Percentiles rank a stretch among this genome's conserved stretches.
Evolutionary conservation across 441 rosid genomes (phyloP).

Genomic region (Dalechampia spathulata): DNA sequence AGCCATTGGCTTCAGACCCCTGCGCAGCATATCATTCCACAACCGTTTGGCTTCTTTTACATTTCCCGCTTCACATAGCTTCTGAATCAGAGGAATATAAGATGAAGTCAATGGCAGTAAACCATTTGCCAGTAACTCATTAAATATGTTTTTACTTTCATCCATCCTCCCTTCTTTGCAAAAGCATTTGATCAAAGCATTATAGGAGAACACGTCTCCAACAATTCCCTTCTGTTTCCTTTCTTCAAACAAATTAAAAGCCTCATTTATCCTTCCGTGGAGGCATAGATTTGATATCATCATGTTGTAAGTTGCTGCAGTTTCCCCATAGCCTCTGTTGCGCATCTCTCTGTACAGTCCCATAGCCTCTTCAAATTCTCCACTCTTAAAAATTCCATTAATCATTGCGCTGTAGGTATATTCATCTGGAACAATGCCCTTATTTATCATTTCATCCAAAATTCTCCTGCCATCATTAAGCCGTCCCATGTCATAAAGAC

Average conservation of each 20-base stretch:
- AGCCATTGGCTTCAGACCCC: conserved; percentile 27
- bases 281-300: conserved; percentile 45
- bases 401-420: conserved; percentile 33
- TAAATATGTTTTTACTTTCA: conserved; percentile 27
- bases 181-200: conserved; percentile 37
- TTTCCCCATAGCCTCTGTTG: conserved; percentile 35
- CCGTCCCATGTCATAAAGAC: conserved; percentile 26
- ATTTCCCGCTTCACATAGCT: conserved; percentile 25
- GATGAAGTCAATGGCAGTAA: conserved; percentile 30
- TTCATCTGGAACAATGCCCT: conserved; percentile 33
- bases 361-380: conserved; percentile 28
- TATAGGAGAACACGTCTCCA: conserved; percentile 37
- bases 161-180: conserved; percentile 37
- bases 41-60: conserved; percentile 24
- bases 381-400: conserved; percentile 25
- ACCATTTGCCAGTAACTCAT: conserved; percentile 37
- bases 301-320: conserved; percentile 37
- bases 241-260: conserved; percentile 36
- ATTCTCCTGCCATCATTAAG: conserved; percentile 31
- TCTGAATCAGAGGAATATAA: conserved; percentile 28
- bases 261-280: conserved; percentile 33
- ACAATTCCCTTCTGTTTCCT: conserved; percentile 47
- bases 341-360: conserved; percentile 31
- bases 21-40: conserved; percentile 26
- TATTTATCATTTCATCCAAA: conserved; percentile 45